Evolutionary conservation across 2,329 filamentous ascomycete genomes (phyloP).

Genomic region (Claviceps humidiphila): DNA sequence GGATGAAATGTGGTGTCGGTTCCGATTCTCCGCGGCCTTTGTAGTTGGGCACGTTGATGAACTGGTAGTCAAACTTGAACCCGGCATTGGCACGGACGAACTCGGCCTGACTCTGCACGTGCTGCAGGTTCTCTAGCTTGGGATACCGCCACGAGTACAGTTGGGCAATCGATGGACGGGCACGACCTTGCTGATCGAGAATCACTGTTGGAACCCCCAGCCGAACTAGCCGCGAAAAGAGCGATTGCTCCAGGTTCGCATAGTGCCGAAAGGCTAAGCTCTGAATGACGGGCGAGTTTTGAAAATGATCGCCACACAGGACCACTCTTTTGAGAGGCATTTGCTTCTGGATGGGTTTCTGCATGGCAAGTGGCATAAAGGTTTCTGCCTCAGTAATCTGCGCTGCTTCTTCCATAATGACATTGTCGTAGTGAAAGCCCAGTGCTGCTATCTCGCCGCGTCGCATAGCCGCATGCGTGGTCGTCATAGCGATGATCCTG

Average conservation of each 20-base stretch:
- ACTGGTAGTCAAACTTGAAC: conserved; percentile 89
- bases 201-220: conserved; percentile 84
- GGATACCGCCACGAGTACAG: conserved; percentile 92
- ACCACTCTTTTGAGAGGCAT: conserved; percentile 76
- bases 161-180: conserved; percentile 71
- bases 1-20: conserved; percentile 86
- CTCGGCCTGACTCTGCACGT: conserved; percentile 53
- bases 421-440: conserved; percentile 96
- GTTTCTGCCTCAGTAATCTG: conserved; percentile 97
- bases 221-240: conserved; percentile 83
- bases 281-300: conserved; percentile 93
- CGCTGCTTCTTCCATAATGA: conserved; percentile 96
- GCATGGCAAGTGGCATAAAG: conserved; percentile 88
- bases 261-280: conserved; percentile 90
- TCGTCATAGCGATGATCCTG: conserved; percentile 97
- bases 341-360: conserved; percentile 61
- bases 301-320: conserved; percentile 86
- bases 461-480: conserved; percentile 91
- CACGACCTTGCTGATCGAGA: conserved; percentile 87
- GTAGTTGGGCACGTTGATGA: conserved; percentile 90
- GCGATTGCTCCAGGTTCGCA: conserved; percentile 87
- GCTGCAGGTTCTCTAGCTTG: conserved; percentile 63
- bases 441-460: conserved; percentile 77
- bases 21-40: conserved; percentile 80
- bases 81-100: conserved; percentile 79